Conservation (phyloP, 2,329 filamentous ascomycete species). For the Rhynchosporium agropyri region DNA sequence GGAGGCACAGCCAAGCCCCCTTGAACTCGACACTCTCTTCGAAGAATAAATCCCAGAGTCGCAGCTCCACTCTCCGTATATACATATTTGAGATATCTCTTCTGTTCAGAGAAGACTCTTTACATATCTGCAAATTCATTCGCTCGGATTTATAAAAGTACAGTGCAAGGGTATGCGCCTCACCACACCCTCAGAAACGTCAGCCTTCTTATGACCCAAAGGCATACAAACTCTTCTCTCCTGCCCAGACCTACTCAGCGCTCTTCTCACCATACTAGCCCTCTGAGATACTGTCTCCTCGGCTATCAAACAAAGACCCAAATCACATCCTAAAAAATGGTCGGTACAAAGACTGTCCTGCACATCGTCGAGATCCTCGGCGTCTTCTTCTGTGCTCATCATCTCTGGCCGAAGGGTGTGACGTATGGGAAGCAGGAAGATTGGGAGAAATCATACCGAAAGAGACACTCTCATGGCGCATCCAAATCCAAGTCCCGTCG, state of each 20-base stretch:
- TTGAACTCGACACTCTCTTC: constrained; percentile 4
- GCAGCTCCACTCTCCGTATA: constrained; percentile 4
- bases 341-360: constrained; percentile 27
- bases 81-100: background rate
- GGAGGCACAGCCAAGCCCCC: constrained; percentile 13
- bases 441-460: constrained; percentile 31
- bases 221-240: constrained; percentile 10
- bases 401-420: constrained; percentile 39
- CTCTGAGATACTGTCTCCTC: background rate
- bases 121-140: constrained; percentile 2
- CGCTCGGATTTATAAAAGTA: background rate
- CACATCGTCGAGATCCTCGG: constrained; percentile 35
- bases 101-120: background rate
- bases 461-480: constrained; percentile 17
- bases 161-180: constrained; percentile 20
- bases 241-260: constrained; percentile 2
- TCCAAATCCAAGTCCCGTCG: constrained; percentile 19
- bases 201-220: constrained; percentile 4
- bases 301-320: constrained; percentile 14
- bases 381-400: constrained; percentile 34
- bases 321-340: constrained; percentile 27
- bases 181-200: constrained; percentile 12
- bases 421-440: constrained; percentile 36
- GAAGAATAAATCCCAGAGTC: background rate
- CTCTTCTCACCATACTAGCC: constrained; percentile 10